Conservation (phyloP, 345 rosid genomes). For the Ceriops decandra region DNA sequence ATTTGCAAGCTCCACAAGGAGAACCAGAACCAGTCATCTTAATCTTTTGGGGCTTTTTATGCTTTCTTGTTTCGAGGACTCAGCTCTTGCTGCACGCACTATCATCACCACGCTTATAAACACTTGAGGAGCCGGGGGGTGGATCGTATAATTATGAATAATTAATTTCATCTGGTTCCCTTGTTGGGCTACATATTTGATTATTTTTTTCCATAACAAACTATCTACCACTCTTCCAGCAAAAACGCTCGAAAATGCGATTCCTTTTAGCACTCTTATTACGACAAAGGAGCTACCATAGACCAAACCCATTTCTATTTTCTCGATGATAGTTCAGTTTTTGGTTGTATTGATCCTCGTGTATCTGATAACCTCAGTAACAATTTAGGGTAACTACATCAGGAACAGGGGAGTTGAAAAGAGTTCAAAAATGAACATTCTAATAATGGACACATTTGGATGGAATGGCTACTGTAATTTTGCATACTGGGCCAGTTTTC, state of each 20-base stretch:
- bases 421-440: neutral
- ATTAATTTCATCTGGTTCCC: slow-evolving; percentile 58
- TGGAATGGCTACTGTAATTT: neutral
- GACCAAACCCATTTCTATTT: slow-evolving; percentile 49
- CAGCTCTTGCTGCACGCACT: slow-evolving; percentile 32
- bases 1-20: slow-evolving; percentile 98
- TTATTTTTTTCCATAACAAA: slow-evolving; percentile 34
- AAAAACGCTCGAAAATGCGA: slow-evolving; percentile 20
- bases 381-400: neutral
- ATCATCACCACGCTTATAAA: slow-evolving; percentile 54
- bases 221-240: slow-evolving; percentile 28
- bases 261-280: slow-evolving; percentile 46
- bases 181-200: slow-evolving; percentile 68
- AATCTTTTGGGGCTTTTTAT: slow-evolving; percentile 1
- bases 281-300: slow-evolving; percentile 48
- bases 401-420: slow-evolving; percentile 6
- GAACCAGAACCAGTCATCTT: slow-evolving; percentile 73
- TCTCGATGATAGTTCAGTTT: slow-evolving; percentile 26
- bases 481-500: neutral
- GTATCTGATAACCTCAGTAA: slow-evolving; percentile 4
- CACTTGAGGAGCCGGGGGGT: slow-evolving; percentile 59
- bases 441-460: neutral
- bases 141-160: slow-evolving; percentile 53
- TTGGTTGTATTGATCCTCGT: slow-evolving; percentile 6
- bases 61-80: slow-evolving; percentile 3